Evolutionary conservation across 768 basidiomycete species (phyloP).

Genomic region (Hortiboletus campestris): DNA sequence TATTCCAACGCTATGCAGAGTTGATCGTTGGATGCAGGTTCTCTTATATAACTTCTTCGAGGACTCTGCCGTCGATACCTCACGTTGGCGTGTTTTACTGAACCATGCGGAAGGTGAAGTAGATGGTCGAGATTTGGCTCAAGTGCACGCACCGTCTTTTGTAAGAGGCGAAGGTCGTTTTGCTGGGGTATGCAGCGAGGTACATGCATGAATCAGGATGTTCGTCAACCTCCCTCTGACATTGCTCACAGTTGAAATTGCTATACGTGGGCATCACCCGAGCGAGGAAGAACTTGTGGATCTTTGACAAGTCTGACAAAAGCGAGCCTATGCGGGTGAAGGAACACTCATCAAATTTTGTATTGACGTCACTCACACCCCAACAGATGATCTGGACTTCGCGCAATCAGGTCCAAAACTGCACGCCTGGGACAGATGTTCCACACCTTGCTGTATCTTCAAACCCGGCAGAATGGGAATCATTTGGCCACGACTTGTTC

Average conservation of each 20-base stretch:
- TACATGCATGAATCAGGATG: no score
- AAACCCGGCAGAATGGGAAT: constrained; percentile 45
- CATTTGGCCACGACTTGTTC: constrained; percentile 42
- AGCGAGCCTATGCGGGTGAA: no score
- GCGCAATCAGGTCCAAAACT: no score
- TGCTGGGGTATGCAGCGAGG: constrained; percentile 54
- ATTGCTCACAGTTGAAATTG: no score
- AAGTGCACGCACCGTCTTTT: constrained; percentile 42
- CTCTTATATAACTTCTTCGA: constrained; percentile 74
- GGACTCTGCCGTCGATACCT: constrained; percentile 49
- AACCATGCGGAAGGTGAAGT: constrained; percentile 36
- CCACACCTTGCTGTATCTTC: constrained; percentile 52
- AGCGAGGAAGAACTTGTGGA: no score
- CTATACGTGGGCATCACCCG: no score
- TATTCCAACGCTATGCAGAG: neutral
- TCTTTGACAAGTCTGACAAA: no score
- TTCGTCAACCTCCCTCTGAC: no score
- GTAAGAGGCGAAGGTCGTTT: constrained; percentile 44
- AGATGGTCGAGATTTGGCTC: constrained; percentile 8
- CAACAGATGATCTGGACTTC: no score
- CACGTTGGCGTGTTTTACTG: constrained; percentile 62
- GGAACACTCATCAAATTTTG: no score
- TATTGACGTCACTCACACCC: no score
- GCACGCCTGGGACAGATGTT: no score
- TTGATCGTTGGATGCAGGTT: constrained; percentile 42